Conservation (phyloP, 768 basidiomycete genomes). For the Suillus americanus region DNA sequence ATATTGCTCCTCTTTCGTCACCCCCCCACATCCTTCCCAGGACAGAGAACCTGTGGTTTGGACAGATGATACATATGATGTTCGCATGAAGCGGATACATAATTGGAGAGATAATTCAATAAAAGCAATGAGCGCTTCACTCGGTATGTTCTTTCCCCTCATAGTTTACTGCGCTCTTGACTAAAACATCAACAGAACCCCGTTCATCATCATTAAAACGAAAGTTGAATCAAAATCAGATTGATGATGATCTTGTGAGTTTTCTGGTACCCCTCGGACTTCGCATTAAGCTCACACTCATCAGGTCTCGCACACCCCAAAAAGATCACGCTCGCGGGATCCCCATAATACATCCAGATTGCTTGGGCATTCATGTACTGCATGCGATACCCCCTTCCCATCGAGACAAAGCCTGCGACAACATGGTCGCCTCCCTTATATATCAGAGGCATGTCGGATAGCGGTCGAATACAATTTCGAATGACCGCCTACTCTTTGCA, state of each 20-base stretch:
- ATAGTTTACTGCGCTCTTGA: conserved; percentile 9
- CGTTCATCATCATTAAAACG: conserved; percentile 49
- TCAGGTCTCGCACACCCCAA: conserved; percentile 54
- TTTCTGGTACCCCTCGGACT: conserved; percentile 4
- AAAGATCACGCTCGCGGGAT: conserved; percentile 51
- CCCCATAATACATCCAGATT: conserved; percentile 39
- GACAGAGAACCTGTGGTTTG: conserved; percentile 22
- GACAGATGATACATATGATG: conserved; percentile 50
- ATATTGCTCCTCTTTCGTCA: conserved; percentile 69
- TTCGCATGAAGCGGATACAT: conserved; percentile 65
- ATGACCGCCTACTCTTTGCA: conserved; percentile 18
- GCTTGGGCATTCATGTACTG: conserved; percentile 65
- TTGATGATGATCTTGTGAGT: conserved; percentile 44
- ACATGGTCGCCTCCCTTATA: conserved; percentile 53
- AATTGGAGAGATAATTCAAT: conserved; percentile 67
- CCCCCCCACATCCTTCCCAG: conserved; percentile 37
- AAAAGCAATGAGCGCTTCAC: conserved; percentile 39
- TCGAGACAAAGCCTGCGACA: conserved; percentile 57
- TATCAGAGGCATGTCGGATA: conserved; percentile 69
- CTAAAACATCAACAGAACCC: conserved; percentile 10
- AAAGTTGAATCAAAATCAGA: conserved; percentile 36
- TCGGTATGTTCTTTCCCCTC: conserved; percentile 36
- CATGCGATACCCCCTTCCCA: conserved; percentile 68
- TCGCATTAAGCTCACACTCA: conserved; percentile 14
- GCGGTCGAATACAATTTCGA: conserved; percentile 79